Base-by-base conservation (phyloP, 768 basidiomycete species). In the Boletus subcaerulescens region DNA sequence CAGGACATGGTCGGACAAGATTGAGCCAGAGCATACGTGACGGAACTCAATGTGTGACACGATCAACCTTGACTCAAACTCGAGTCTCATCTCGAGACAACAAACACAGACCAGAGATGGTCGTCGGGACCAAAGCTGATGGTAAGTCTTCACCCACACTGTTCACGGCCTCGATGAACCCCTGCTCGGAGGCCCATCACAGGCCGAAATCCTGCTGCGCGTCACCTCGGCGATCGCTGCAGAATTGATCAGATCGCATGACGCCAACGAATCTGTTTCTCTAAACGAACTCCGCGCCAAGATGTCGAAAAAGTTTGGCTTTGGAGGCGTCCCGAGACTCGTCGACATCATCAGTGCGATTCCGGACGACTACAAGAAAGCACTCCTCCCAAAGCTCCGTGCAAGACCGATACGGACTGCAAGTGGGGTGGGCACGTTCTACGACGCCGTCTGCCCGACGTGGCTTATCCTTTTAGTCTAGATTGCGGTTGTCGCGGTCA, bases 401-500 rank as follows among this genome's bases (percentile, higher is more conserved):
- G 96, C 97, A 18, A 83, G 97, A 60, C 97, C 97, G 18, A 93
- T 99, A 50, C 77, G 97, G 58, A 98, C 96, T 4, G 97, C 97
- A 9, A 96, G 93, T 72, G 96, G 97, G 55, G 95, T 95, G 63
- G 65, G 87, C 33, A 31, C 14, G 35, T 36, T 40, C 41, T 9
- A 8, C 10, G 17, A 20, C n/a, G 24, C 17, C 15, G 15, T 49
- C 20, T 10, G 18, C n/a, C 15, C 31, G 49, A 17, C 8, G 13
- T 41, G 18, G 18, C 51, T 55, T 12, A 52, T 22, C 44, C 31
- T 43, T 29, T 31, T 24, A 18, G 52, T 31, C 20, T 56, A 96
- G 93, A 95, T 98, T 55, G 97, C 96, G 15, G 96, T 98, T 22
- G 97, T 99, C 14, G 97, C 97, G 10, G 96, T 99, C n/a, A 99